Conservation (phyloP, 306 rosid species). For the Cicer arietinum region DNA sequence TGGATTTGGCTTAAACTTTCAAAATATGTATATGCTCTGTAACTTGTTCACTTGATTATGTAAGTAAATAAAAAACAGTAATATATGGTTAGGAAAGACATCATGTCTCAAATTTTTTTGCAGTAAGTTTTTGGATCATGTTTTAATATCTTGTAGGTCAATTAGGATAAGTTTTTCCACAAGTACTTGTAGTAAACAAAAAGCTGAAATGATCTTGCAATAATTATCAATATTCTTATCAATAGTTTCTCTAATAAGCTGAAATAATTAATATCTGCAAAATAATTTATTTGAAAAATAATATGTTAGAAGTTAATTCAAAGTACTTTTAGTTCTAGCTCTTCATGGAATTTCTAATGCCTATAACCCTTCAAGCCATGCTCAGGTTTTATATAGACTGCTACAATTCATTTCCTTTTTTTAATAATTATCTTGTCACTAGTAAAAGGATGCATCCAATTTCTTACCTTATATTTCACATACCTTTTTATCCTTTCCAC, state of each 20-base stretch:
- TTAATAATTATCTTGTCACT: neutral
- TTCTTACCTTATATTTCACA: neutral
- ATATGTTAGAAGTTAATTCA: neutral
- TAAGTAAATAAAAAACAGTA: slow-evolving; percentile 4
- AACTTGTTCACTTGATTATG: slow-evolving; percentile 22
- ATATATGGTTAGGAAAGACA: neutral
- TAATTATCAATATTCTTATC: neutral
- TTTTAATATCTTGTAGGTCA: neutral
- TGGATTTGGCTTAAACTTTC: neutral
- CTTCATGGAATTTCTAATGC: too few relatives aligned
- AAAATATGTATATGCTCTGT: slow-evolving; percentile 2
- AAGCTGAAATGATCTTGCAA: neutral
- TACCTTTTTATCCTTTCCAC: slow-evolving; percentile 14
- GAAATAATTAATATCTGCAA: neutral
- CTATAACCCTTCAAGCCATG: too few relatives aligned
- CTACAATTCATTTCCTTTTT: too few relatives aligned
- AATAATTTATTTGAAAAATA: neutral
- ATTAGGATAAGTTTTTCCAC: neutral
- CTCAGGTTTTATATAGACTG: too few relatives aligned
- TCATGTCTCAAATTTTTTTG: neutral
- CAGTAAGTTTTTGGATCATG: neutral
- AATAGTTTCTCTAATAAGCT: neutral
- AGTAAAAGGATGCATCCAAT: neutral
- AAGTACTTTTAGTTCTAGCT: too few relatives aligned
- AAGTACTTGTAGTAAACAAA: neutral